Evolutionary conservation across 2,329 filamentous ascomycete species (phyloP), one percentile per base, ranked within the genome.

Genomic region (Epichloe scottii): DNA sequence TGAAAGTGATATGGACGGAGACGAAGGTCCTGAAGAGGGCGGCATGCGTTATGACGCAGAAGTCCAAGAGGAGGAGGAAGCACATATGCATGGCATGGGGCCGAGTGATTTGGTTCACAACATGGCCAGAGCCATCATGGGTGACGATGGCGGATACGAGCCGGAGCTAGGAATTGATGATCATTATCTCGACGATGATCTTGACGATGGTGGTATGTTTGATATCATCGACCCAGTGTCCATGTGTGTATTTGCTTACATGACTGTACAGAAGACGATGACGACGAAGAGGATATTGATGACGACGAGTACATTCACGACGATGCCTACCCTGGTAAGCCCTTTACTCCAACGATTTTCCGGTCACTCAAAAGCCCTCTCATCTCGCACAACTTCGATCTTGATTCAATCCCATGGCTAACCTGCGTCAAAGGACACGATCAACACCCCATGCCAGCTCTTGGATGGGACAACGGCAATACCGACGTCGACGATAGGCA

Each of bases 241-340:
- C 15, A 6, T 38, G 33, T 52, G 7, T n/a, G 12, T 17, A 17
- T 23, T 30, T 17, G 5, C 51, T 48, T 19, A 53, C 23, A 11
- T 40, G 6, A 30, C 19, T 4, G 6, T n/a, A 43, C 51, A 68
- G 66, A 73, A 48, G 72, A 73, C 40, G 76, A 78, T 5, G 77
- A 80, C 4, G 87, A 89, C 45, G 83, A 86, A 17, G 84, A 86
- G 40, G 82, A 84, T 42, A 77, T 85, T 57, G 82, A 83, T 43
- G 85, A 88, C 48, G 79, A 81, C 19, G 77, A 82, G 50, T 81
- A 81, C 59, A 71, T 78, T 53, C 82, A 80, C 54, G 78, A 81
- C 53, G 77, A 79, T 23, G 75, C 75, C 34, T 79, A 77, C 64
- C 72, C 76, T 52, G 70, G 77, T 80, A 71, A 68, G 75, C 72